phyloP scores from a whole-genome alignment of 108 stramenopile species.

The Cyclotella atomus region DNA sequence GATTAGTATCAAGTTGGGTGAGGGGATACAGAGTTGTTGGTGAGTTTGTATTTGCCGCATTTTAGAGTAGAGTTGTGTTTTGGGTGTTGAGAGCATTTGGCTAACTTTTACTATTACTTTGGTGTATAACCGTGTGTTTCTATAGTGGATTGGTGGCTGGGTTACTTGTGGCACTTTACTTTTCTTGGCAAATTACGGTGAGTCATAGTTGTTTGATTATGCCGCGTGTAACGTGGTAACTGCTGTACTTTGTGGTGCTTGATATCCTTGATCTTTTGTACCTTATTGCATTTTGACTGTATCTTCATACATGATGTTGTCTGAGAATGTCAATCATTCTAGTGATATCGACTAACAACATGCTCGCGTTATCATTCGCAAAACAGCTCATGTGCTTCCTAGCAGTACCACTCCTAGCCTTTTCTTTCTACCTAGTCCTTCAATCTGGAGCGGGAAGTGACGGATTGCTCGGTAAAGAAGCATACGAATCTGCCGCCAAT shows the following conservation, averaged over 20 bases:
- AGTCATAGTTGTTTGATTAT: slow-evolving; percentile 6
- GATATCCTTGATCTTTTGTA: no score
- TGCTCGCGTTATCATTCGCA: neutral
- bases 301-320: no score
- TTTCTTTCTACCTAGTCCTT: slow-evolving; percentile 32
- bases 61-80: neutral
- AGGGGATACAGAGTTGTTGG: slow-evolving; percentile 28
- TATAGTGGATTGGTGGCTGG: slow-evolving; percentile 20
- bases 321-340: no score
- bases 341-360: neutral
- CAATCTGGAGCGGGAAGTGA: slow-evolving; percentile 35
- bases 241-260: no score
- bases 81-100: neutral
- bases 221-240: no score
- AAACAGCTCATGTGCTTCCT: slow-evolving; percentile 28
- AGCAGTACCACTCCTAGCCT: slow-evolving; percentile 22
- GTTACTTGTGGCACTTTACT: slow-evolving; percentile 23
- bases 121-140: neutral
- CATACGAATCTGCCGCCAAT: slow-evolving; percentile 47
- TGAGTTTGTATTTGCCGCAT: no score
- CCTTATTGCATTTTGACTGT: no score
- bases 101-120: neutral
- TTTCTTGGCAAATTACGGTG: slow-evolving; percentile 29
- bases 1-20: slow-evolving; percentile 40
- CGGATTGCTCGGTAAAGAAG: slow-evolving; percentile 36